Evolutionary conservation across 768 basidiomycete genomes (phyloP), one percentile per base, ranked within the genome.

Genomic region (Podaxis sp.): DNA sequence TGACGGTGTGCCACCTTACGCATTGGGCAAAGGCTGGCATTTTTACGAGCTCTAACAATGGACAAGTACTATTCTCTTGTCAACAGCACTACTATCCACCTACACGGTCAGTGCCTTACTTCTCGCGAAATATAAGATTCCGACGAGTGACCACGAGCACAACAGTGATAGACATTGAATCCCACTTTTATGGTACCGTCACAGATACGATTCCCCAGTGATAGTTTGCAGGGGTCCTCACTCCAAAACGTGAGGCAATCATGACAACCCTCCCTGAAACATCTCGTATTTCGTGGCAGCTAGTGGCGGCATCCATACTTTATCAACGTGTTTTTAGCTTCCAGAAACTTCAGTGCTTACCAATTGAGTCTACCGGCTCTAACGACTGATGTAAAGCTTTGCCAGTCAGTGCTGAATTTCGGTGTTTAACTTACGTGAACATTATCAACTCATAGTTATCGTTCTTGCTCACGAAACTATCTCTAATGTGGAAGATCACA

Each of bases 381-480:
- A 53, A 37, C 32, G n/a, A 16, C 35, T 53, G 36, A 53, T 53
- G 28, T 53, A 53, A 53, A 10, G 4, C 51, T 44, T n/a, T 21
- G 18, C n/a, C 21, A 16, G 42, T 5, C 51, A n/a, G 27, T 18
- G 32, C 6, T 18, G 35, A 38, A 57, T 28, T 23, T 57, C 47
- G 47, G 56, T 50, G n/a, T 57, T 57, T 50, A 50, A 48, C 28
- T 57, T 57, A 57, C 56, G 56, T 57, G 56, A 57, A 46, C 38
- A 36, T 13, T 48, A 27, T 25, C 11, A 23, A 13, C 21, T 14
- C 23, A 18, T 21, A 53, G 35, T 21, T 25, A 7, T 36, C 1
- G 32, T 35, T 23, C 23, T 16, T 16, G 11, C 51, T 53, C n/a
- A 37, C 35, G 16, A 27, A 23, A 23, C 18, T 23, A 48, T 13